Conservation (phyloP, 495 filamentous ascomycete genomes). For the Penicillium egyptiacum region DNA sequence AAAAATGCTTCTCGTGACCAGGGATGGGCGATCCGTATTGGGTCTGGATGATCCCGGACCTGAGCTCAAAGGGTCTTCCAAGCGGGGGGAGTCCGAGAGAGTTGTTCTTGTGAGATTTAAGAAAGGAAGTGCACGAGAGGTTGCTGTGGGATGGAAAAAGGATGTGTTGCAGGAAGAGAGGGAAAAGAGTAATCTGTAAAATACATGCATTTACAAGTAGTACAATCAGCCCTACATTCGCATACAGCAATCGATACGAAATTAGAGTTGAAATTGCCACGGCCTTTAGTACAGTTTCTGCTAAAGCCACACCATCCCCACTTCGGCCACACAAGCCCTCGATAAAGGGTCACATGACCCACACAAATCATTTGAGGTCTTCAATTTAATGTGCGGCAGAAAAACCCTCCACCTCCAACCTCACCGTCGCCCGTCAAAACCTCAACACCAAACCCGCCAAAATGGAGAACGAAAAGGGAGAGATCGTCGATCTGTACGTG, state of each 20-base stretch:
- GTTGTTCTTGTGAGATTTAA: conserved; percentile 69
- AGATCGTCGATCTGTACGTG: conserved; percentile 96
- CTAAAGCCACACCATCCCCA: conserved; percentile 17
- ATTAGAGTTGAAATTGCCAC: conserved; percentile 27
- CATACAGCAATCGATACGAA: background rate
- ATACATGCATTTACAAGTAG: background rate
- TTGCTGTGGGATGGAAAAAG: conserved; percentile 54
- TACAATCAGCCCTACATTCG: background rate
- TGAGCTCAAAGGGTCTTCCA: conserved; percentile 61
- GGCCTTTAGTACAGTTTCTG: background rate
- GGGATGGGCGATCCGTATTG: conserved; percentile 61
- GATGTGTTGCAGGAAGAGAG: conserved; percentile 43
- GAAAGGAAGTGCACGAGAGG: conserved; percentile 54
- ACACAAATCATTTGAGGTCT: conserved; percentile 41
- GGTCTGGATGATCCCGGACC: conserved; percentile 68
- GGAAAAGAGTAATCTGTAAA: conserved; percentile 35
- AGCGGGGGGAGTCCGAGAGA: conserved; percentile 69
- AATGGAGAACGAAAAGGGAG: conserved; percentile 98
- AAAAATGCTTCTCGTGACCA: conserved; percentile 52
- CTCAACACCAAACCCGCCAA: conserved; percentile 50
- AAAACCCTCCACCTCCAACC: conserved; percentile 37
- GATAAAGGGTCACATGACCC: conserved; percentile 54
- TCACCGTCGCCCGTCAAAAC: conserved; percentile 47
- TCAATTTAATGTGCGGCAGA: conserved; percentile 28
- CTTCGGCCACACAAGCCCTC: conserved; percentile 35